phyloP scores from a whole-genome alignment of 495 filamentous ascomycete genomes.

The Astrothelium subdiscretum region DNA sequence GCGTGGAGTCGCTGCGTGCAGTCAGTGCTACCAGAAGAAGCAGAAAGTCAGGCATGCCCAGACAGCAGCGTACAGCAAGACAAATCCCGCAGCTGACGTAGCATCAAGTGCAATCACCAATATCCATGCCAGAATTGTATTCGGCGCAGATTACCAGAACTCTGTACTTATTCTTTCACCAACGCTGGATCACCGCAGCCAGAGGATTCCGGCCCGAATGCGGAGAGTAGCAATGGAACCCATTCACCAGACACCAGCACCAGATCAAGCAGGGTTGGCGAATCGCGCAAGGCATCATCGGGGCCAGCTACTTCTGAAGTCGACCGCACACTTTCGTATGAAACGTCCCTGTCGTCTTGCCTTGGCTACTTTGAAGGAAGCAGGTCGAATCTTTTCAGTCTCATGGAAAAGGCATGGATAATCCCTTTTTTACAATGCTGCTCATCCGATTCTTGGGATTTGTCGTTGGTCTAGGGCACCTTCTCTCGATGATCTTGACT shows the following conservation, averaged over 20 bases:
- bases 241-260: neutral
- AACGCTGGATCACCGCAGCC: neutral
- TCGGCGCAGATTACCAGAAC: neutral
- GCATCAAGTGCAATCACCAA: neutral
- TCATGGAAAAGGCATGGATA: neutral
- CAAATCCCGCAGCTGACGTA: neutral
- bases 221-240: neutral
- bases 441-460: neutral
- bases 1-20: neutral
- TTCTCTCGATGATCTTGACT: neutral
- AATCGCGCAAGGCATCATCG: neutral
- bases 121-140: neutral
- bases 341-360: neutral
- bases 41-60: neutral
- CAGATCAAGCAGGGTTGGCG: neutral
- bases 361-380: neutral
- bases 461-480: neutral
- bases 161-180: neutral
- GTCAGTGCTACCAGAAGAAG: neutral
- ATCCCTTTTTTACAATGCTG: neutral
- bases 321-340: neutral
- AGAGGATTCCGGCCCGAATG: neutral
- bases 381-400: neutral
- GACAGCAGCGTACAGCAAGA: neutral
- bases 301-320: neutral